Base-by-base conservation (phyloP, 2,329 filamentous ascomycete genomes). In the Fusarium multiceps region DNA sequence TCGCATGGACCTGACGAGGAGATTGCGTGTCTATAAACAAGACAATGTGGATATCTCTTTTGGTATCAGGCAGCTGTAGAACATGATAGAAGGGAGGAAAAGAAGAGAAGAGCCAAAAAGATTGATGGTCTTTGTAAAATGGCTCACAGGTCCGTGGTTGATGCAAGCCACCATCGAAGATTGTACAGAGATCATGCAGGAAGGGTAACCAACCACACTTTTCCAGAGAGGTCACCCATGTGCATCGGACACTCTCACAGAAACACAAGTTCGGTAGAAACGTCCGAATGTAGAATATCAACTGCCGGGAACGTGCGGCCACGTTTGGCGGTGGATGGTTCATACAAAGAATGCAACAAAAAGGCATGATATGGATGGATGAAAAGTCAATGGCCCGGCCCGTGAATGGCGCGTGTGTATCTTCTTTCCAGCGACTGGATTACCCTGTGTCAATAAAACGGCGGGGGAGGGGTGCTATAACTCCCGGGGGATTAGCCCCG, bases 321-420 rank as follows among this genome's bases (percentile, higher is more conserved):
- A 75, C 63, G 56, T 75, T 72, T 71, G 58, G 57, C 57, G 49
- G 50, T 75, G 71, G 72, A 66, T 74, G 69, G 72, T 58, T 72
- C 46, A 58, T 46, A 55, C 6, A 46, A 34, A 40, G 28, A 32
- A 16, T 23, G 20, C 21, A 37, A 50, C 49, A 23, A 30, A 48
- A 43, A 45, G 37, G 47, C 42, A 70, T 59, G 53, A 67, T 66
- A 20, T 13, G 55, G 42, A 68, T 50, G 42, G 41, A 63, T 51
- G 51, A 56, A 57, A 57, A 55, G 45, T 56, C 10, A 49, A 65
- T 68, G 68, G 68, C 58, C 65, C 50, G 63, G 63, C 63, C 63
- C 64, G 68, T 40, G 63, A 68, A 66, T 50, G 57, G 57, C 49
- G 49, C 42, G 45, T 50, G 59, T 54, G 49, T 47, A 18, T n/a